A percentile compares a stretch with the other conserved stretches of the same genome.
Evolutionary conservation across 768 basidiomycete species (phyloP).

Genomic region (Rubroboletus pulcherrimus): DNA sequence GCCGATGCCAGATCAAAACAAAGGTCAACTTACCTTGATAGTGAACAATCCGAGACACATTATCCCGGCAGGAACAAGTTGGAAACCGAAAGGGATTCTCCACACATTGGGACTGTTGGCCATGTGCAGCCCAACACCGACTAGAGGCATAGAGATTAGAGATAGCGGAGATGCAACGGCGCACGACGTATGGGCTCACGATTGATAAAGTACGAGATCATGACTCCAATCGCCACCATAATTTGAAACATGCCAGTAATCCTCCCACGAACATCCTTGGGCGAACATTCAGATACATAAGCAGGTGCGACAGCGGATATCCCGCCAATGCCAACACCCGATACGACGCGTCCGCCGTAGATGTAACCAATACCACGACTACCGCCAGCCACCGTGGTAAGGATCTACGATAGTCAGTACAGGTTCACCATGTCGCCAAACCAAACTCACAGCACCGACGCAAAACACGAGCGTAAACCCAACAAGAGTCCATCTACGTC

Average conservation of each 20-base stretch:
- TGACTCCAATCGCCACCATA: slow-evolving; percentile 79
- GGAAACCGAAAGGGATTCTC: slow-evolving; percentile 72
- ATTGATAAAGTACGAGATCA: slow-evolving; percentile 82
- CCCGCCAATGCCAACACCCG: slow-evolving; percentile 77
- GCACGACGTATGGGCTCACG: slow-evolving; percentile 39
- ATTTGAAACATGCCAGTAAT: slow-evolving; percentile 87
- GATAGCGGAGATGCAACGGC: slow-evolving; percentile 6
- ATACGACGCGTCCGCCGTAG: slow-evolving; percentile 76
- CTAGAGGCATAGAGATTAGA: slow-evolving; percentile 30
- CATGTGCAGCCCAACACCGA: slow-evolving; percentile 57
- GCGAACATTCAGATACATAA: slow-evolving; percentile 83
- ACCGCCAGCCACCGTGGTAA: slow-evolving; percentile 64
- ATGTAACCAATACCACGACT: slow-evolving; percentile 60
- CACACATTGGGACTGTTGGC: slow-evolving; percentile 48
- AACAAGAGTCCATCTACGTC: slow-evolving; percentile 62
- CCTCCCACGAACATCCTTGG: slow-evolving; percentile 81
- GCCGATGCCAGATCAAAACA: neutral
- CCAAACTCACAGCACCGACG: slow-evolving; percentile 62
- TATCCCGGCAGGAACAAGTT: slow-evolving; percentile 71
- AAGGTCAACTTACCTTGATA: slow-evolving; percentile 41
- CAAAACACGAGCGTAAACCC: slow-evolving; percentile 59
- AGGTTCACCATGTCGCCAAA: neutral
- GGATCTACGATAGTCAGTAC: slow-evolving; percentile 40
- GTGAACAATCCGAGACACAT: slow-evolving; percentile 66
- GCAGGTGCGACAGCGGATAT: slow-evolving; percentile 84